These are phyloP conservation scores for Artemisia argyi DNA, from an alignment of 129 eudicot genomes.

Conservation along the genomic window DNA sequence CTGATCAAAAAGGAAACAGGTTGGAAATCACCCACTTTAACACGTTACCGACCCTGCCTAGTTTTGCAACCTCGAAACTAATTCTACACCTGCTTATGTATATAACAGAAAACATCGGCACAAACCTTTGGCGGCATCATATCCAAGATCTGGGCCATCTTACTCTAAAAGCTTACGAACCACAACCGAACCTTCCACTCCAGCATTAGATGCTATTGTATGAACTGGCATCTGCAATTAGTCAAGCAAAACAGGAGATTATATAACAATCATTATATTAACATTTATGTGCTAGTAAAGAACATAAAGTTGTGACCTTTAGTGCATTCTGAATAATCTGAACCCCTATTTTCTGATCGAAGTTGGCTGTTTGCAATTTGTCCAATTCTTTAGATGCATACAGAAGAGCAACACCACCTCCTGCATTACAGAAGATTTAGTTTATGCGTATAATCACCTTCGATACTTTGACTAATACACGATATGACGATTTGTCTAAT, in stretches of 20 bases:
- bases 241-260: not conserved
- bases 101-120: not conserved
- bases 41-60: not conserved
- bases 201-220: conserved; percentile 81
- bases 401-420: conserved; percentile 91
- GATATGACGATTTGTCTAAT: no score
- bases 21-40: not conserved
- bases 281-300: no score
- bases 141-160: conserved; percentile 79
- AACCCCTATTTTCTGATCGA: conserved; percentile 87
- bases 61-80: not conserved
- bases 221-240: conserved; percentile 68
- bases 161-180: conserved; percentile 89
- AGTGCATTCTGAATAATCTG: conserved; percentile 80
- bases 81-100: not conserved
- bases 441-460: no score
- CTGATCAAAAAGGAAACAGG: no score
- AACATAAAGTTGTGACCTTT: conserved; percentile 39
- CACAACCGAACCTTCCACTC: conserved; percentile 81
- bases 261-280: no score
- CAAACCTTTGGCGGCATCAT: conserved; percentile 87
- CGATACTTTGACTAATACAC: no score
- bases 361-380: conserved; percentile 64
- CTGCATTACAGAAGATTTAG: conserved; percentile 29
- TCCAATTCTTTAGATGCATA: conserved; percentile 79